Base-by-base conservation (phyloP, 805 yeast genomes). In the Saccharomycopsis sp. region DNA sequence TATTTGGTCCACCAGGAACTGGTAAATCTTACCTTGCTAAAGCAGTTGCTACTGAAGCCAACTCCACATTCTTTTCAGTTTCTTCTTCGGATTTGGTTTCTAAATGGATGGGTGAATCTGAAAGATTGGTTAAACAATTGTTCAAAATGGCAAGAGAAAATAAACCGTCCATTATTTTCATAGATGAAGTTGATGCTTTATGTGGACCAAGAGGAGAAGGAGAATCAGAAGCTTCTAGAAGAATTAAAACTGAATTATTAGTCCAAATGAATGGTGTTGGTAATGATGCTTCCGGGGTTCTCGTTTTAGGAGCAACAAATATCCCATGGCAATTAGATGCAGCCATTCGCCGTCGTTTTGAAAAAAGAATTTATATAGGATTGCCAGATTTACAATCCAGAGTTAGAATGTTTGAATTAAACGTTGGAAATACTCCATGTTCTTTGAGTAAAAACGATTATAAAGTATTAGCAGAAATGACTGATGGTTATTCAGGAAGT, bases 191-290 rank as follows among this genome's bases (percentile, higher is more conserved):
- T 27, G 98, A 92, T 62, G 97, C 98, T 0, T 66, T 92, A 41
- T 88, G 97, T 63, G 97, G 97, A 0, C 95, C 96, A 8, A 74
- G 98, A 62, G 97, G 97, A 26, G 97, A 89, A 58, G 95, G 96
- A 35, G 97, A 89, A 58, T 79, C 94, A 49, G 98, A 92, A 59
- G 97, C 98, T 0, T 77, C 88, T 27, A 74, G 98, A 56, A 77
- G 98, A 64, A 89, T 92, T 54, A 89, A 92, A 58, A 92, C 98
- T 0, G 98, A 92, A 58, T 66, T 92, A 41, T 70, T 92, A 52
- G 97, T 92, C 3, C 98, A 92, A 58, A 92, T 92, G 98, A 92
- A 92, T 60, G 98, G 98, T 52, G 98, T 92, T 13, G 98, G 98
- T 13, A 88, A 86, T 57, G 97, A 92, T 57, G 66, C 95, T 1